Evolutionary conservation across 495 filamentous ascomycete genomes (phyloP), one percentile per base, ranked within the genome.

Genomic region (Xylaria telfairii): DNA sequence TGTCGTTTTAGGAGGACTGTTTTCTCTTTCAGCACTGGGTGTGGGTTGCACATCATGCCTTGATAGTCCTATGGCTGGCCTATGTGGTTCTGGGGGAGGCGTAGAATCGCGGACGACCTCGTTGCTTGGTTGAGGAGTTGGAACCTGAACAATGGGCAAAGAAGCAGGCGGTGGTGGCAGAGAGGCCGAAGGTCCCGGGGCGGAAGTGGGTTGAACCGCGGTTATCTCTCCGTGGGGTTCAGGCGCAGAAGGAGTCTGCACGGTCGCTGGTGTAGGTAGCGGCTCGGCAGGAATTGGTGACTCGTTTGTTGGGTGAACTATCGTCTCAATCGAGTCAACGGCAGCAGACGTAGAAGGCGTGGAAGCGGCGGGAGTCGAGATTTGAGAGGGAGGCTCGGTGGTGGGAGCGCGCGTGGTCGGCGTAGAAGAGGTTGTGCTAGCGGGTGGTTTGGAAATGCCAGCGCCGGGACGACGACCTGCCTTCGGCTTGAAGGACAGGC

Each of bases 401-500:
- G 70, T 53, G 28, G 75, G 70, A 57, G 68, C 59, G 32, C 46
- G 65, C 1, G 74, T 72, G 5, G 68, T 59, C 41, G 69, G 51
- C 15, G 56, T 32, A 44, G 57, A 69, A 56, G 62, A 44, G 10
- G 67, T 56, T 28, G 68, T n/a, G 69, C 70, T 64, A 3, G 73
- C 37, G 60, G 65, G 72, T 34, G 72, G 70, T 64, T 75, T 68
- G 28, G 74, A 71, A 30, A 62, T 61, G 10, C 49, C 65, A 24
- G 46, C 68, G 30, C 74, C 62, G 47, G 74, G 76, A 41, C 76
- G 74, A 68, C 74, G 74, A 53, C 69, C 74, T 19, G 71, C 75
- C 72, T 83, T 83, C 17, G 82, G 82, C 77, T 82, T 83, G 72
- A 84, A 83, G 76, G 73, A 76, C 72, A 79, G 74, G 71, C 75